These are phyloP conservation scores for Claviceps cyperi DNA, from an alignment of 2,329 filamentous ascomycete species.

Conservation along the genomic window DNA sequence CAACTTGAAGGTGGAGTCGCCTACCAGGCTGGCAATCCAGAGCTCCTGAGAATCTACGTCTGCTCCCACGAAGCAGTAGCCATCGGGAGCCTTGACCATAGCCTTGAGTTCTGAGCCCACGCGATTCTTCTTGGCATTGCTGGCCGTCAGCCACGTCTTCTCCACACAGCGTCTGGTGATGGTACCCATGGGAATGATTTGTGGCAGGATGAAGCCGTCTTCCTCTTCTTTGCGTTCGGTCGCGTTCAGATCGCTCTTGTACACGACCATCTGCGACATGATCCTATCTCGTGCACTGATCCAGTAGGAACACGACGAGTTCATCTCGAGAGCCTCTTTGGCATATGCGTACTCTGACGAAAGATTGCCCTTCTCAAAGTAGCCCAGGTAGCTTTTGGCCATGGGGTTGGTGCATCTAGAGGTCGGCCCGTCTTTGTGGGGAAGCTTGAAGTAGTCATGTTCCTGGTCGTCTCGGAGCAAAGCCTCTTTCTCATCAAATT, in stretches of 20 bases:
- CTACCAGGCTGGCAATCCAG: conserved; percentile 93
- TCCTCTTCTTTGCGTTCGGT: conserved; percentile 9
- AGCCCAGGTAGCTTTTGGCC: conserved; percentile 78
- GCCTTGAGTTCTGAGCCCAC: conserved; percentile 95
- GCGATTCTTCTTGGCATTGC: conserved; percentile 90
- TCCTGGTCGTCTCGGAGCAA: conserved; percentile 49
- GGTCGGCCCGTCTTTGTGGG: conserved; percentile 85
- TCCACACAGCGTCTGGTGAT: conserved; percentile 89
- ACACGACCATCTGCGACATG: conserved; percentile 89
- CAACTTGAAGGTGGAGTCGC: conserved; percentile 85
- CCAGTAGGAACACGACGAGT: conserved; percentile 97
- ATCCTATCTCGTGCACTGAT: conserved; percentile 91
- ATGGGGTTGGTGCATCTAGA: conserved; percentile 77
- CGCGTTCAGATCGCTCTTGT: conserved; percentile 45
- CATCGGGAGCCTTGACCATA: conserved; percentile 83
- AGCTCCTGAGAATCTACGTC: conserved; percentile 96
- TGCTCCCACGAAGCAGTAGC: conserved; percentile 88
- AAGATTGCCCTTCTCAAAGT: conserved; percentile 80
- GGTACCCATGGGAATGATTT: conserved; percentile 96
- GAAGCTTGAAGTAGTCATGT: conserved; percentile 76
- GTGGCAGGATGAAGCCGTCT: conserved; percentile 75
- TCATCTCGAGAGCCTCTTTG: conserved; percentile 95
- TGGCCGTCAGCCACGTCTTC: conserved; percentile 96
- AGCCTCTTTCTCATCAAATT: conserved; percentile 62
- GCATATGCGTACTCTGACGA: conserved; percentile 82